Evolutionary conservation across 2,329 filamentous ascomycete genomes (phyloP).

Genomic region (Trichoderma simmonsii): DNA sequence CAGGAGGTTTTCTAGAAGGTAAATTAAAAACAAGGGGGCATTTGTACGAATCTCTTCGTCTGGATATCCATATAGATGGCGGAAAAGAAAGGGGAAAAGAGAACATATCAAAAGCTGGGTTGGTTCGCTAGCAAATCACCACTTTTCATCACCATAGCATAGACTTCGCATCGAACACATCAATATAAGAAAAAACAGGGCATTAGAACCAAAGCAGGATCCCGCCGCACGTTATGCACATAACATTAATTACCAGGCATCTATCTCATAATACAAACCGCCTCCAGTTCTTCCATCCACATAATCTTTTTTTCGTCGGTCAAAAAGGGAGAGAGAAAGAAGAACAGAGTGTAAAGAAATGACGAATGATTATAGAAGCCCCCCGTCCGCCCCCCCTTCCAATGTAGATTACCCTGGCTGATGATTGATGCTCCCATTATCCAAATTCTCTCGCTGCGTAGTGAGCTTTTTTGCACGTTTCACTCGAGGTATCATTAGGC

Average conservation of each 20-base stretch:
- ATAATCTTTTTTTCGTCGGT: neutral
- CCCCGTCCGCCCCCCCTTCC: neutral
- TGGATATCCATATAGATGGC: neutral
- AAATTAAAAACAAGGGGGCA: neutral
- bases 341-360: neutral
- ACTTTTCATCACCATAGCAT: neutral
- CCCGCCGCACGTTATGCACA: neutral
- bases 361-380: neutral
- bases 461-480: neutral
- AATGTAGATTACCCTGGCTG: neutral
- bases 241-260: neutral
- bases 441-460: conserved; percentile 11
- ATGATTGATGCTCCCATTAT: neutral
- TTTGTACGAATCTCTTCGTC: neutral
- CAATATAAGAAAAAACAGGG: neutral
- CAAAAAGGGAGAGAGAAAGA: neutral
- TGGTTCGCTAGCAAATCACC: neutral
- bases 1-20: conserved; percentile 22
- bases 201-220: neutral
- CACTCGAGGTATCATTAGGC: conserved; percentile 31
- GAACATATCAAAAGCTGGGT: neutral
- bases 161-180: neutral
- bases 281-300: neutral
- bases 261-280: neutral
- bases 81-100: neutral